Conservation (phyloP, 2,329 filamentous ascomycete genomes). For the Exophiala mesophila region DNA sequence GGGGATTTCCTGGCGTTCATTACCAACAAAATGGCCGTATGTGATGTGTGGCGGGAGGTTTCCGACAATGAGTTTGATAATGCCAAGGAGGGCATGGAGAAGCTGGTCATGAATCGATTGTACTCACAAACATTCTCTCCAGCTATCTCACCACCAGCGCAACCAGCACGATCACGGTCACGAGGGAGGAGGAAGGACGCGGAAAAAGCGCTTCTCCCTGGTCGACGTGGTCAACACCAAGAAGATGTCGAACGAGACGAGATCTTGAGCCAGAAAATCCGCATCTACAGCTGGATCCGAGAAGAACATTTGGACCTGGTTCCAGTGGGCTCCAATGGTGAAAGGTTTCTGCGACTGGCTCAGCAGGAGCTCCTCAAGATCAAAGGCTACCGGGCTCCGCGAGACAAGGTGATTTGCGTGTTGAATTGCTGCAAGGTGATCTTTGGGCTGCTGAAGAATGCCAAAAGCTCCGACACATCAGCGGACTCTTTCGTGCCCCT, state of each 20-base stretch:
- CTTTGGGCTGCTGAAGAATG: slow-evolving; percentile 87
- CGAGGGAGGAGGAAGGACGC: slow-evolving; percentile 64
- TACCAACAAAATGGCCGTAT: slow-evolving; percentile 94
- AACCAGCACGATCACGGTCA: slow-evolving; percentile 53
- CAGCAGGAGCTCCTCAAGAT: slow-evolving; percentile 96
- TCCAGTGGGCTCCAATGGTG: slow-evolving; percentile 75
- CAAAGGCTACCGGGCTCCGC: slow-evolving; percentile 90
- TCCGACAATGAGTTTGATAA: slow-evolving; percentile 98
- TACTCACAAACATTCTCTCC: slow-evolving; percentile 97
- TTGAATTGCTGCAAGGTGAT: slow-evolving; percentile 99
- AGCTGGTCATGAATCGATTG: slow-evolving; percentile 95
- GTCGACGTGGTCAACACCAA: slow-evolving; percentile 90
- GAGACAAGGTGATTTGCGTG: slow-evolving; percentile 98
- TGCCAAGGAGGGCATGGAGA: slow-evolving; percentile 97
- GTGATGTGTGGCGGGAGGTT: slow-evolving; percentile 92
- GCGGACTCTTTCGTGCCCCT: slow-evolving; percentile 94
- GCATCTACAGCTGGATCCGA: slow-evolving; percentile 91
- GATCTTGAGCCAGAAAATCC: slow-evolving; percentile 91
- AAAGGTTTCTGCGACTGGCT: slow-evolving; percentile 79
- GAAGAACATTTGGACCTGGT: slow-evolving; percentile 93
- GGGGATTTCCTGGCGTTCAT: slow-evolving; percentile 95
- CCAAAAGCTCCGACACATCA: slow-evolving; percentile 80
- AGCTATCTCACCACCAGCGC: slow-evolving; percentile 76
- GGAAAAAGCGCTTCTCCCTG: slow-evolving; percentile 67
- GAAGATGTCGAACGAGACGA: slow-evolving; percentile 97